These are phyloP conservation scores for Prunella vulgaris DNA, from an alignment of 257 asterid genomes.

Conservation along the genomic window DNA sequence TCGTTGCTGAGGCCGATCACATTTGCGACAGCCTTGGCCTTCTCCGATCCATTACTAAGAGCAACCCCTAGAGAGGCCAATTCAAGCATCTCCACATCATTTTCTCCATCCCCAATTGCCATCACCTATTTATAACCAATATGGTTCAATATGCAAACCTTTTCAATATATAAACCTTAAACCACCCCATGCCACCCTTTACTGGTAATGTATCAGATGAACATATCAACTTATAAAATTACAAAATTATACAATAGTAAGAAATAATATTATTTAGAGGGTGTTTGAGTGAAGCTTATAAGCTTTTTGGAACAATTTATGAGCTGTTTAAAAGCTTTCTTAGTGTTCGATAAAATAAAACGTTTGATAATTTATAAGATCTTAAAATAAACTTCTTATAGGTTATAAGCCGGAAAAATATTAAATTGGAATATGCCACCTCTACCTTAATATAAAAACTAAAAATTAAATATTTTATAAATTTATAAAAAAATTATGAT, in stretches of 20 bases:
- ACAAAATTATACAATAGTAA: background rate
- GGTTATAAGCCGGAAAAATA: too few relatives aligned
- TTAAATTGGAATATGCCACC: too few relatives aligned
- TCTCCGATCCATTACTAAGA: conserved; percentile 81
- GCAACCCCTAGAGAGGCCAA: conserved; percentile 91
- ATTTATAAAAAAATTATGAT: too few relatives aligned
- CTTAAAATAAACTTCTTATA: too few relatives aligned
- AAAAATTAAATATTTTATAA: too few relatives aligned
- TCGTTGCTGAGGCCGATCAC: conserved; percentile 85
- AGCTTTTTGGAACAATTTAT: too few relatives aligned
- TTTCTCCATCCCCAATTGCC: conserved; percentile 99
- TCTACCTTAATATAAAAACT: too few relatives aligned
- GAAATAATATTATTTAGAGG: background rate
- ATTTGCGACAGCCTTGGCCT: conserved; percentile 84
- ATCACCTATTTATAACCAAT: conserved; percentile 45
- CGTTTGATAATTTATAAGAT: too few relatives aligned
- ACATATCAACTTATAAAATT: background rate
- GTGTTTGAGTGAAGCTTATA: too few relatives aligned
- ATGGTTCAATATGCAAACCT: background rate
- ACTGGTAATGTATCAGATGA: background rate
- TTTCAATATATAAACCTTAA: background rate
- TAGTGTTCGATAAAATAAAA: too few relatives aligned
- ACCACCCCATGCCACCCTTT: background rate
- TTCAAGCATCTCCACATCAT: conserved; percentile 94
- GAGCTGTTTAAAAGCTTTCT: too few relatives aligned